A percentile compares a stretch with the other conserved stretches of the same genome.
phyloP scores from a whole-genome alignment of 441 rosid species.

The Pelargonium myrrhifolium region DNA sequence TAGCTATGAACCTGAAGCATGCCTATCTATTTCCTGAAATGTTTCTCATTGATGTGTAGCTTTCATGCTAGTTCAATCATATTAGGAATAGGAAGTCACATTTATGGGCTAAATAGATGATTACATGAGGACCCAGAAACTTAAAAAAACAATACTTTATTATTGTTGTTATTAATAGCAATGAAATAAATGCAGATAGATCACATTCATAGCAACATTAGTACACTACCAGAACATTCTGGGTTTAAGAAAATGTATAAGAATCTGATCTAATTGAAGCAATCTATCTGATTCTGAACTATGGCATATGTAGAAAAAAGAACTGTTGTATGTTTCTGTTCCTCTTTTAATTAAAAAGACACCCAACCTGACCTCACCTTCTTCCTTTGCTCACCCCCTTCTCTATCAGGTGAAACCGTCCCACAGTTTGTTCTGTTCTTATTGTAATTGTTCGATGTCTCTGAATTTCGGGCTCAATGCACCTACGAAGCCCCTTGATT shows the following conservation, averaged over 20 bases:
- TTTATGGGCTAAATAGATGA: not conserved
- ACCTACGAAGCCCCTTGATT: too few relatives aligned
- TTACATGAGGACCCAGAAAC: constrained; percentile 6
- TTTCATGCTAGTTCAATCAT: not conserved
- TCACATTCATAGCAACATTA: not conserved
- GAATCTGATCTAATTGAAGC: constrained; percentile 25
- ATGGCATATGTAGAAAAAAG: constrained; percentile 15
- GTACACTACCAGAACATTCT: constrained; percentile 19
- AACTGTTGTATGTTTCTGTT: not conserved
- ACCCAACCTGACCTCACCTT: constrained; percentile 1
- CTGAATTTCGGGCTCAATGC: not conserved
- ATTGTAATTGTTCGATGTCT: not conserved
- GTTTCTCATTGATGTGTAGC: not conserved
- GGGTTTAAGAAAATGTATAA: constrained; percentile 19
- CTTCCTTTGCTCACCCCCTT: not conserved
- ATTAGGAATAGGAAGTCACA: not conserved
- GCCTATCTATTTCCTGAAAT: not conserved
- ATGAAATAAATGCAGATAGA: constrained; percentile 24
- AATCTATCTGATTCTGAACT: constrained; percentile 21
- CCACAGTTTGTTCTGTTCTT: not conserved
- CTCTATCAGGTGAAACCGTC: not conserved
- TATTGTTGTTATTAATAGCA: constrained; percentile 21
- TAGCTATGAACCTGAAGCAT: not conserved
- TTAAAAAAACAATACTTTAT: constrained; percentile 14
- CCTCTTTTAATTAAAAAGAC: not conserved